Evolutionary conservation across 2,329 filamentous ascomycete genomes (phyloP).

Genomic region (Cryphonectria japonica): DNA sequence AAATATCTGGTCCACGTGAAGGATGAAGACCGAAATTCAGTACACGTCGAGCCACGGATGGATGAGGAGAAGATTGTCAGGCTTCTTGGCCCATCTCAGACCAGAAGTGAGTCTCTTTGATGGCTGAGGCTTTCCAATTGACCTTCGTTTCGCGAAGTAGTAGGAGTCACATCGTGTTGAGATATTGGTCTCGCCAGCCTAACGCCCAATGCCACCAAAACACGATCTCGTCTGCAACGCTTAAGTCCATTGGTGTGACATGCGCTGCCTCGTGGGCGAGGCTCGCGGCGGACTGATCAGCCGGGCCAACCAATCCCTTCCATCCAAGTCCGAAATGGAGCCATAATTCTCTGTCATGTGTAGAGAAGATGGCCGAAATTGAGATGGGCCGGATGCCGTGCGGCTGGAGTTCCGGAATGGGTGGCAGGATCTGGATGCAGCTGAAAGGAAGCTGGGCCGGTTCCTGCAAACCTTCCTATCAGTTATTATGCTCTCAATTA

Average conservation of each 20-base stretch:
- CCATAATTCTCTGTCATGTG: not conserved
- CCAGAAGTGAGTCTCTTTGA: not conserved
- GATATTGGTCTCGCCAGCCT: not conserved
- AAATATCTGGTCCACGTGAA: not conserved
- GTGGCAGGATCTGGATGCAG: not conserved
- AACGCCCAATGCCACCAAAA: not conserved
- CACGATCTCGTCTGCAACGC: not conserved
- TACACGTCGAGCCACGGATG: not conserved
- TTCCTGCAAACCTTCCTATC: not conserved
- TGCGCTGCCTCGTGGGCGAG: not conserved
- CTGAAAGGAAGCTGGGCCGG: not conserved
- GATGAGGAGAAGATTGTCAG: not conserved
- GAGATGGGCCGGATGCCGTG: not conserved
- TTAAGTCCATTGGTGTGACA: conserved; percentile 1
- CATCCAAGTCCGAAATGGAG: not conserved
- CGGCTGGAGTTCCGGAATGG: not conserved
- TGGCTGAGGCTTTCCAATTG: not conserved
- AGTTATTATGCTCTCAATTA: not conserved
- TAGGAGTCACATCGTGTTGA: not conserved
- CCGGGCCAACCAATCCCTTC: not conserved
- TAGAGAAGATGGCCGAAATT: not conserved
- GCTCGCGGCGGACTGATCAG: not conserved
- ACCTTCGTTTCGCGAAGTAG: not conserved
- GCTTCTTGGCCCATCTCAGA: not conserved
- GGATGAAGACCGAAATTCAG: not conserved